A percentile compares a stretch with the other conserved stretches of the same genome.
phyloP scores from a whole-genome alignment of 2,329 filamentous ascomycete species.

The Nannizziopsis arthrosporioides region DNA sequence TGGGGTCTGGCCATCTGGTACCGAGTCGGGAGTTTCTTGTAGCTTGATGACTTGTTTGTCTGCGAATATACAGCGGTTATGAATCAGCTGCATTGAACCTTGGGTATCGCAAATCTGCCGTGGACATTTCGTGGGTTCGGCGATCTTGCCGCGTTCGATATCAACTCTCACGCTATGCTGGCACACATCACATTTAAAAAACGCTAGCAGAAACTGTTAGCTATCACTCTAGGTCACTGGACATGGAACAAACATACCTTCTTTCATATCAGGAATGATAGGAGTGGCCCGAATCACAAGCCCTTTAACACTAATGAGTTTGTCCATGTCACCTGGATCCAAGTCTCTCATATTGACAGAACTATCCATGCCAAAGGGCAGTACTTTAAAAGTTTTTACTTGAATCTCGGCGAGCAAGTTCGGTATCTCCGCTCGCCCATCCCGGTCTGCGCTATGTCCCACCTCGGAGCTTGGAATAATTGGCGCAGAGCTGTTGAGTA shows the following conservation, averaged over 20 bases:
- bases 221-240: constrained; percentile 5
- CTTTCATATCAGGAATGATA: constrained; percentile 97
- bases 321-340: constrained; percentile 93
- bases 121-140: constrained; percentile 83
- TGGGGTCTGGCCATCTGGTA: constrained; percentile 91
- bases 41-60: constrained; percentile 99
- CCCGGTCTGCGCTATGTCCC: constrained; percentile 36
- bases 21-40: constrained; percentile 89
- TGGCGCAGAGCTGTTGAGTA: constrained; percentile 58
- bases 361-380: constrained; percentile 78
- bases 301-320: constrained; percentile 86
- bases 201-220: constrained; percentile 44
- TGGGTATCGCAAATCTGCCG: constrained; percentile 66
- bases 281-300: constrained; percentile 91
- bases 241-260: constrained; percentile 37
- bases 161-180: constrained; percentile 82
- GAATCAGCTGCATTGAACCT: constrained; percentile 97
- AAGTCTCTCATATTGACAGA: constrained; percentile 86
- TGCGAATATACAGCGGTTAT: constrained; percentile 87
- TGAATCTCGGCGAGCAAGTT: constrained; percentile 68
- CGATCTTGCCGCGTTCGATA: constrained; percentile 90
- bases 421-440: constrained; percentile 41
- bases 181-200: constrained; percentile 91
- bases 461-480: constrained; percentile 70
- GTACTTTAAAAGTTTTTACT: constrained; percentile 67